Conservation (phyloP, 805 yeast genomes). For the Kodamaea jinghongensis region DNA sequence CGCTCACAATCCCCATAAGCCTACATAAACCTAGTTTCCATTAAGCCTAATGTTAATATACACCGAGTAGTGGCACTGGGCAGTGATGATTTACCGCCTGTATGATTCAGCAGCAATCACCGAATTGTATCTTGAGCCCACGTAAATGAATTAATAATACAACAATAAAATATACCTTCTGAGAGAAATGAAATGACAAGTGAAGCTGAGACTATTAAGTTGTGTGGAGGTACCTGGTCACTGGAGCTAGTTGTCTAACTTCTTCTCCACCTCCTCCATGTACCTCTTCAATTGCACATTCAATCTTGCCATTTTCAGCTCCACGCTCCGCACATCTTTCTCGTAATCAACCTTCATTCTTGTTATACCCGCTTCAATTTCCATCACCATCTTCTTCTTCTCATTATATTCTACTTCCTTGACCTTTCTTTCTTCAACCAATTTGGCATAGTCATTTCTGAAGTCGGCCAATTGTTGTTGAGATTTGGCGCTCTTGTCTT, state of each 20-base stretch:
- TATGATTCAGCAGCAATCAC: no score
- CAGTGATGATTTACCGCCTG: no score
- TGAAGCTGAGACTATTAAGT: no score
- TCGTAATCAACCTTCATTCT: constrained; percentile 44
- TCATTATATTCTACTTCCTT: constrained; percentile 49
- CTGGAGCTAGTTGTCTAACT: neutral
- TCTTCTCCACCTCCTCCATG: constrained; percentile 48
- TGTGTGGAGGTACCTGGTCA: no score
- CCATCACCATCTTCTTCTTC: constrained; percentile 47
- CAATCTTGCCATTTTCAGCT: constrained; percentile 52
- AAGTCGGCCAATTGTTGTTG: constrained; percentile 43
- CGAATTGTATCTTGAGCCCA: no score
- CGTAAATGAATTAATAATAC: no score
- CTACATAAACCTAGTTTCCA: no score
- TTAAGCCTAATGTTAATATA: no score
- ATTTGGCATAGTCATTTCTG: constrained; percentile 44
- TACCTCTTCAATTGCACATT: constrained; percentile 56
- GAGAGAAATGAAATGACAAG: no score
- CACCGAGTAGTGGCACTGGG: no score
- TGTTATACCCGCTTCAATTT: constrained; percentile 40
- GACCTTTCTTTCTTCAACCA: constrained; percentile 47
- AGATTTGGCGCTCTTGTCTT: constrained; percentile 42
- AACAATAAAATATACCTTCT: no score
- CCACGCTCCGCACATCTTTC: constrained; percentile 51
- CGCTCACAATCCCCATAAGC: no score